Evolutionary conservation across 2,329 filamentous ascomycete genomes (phyloP).

Genomic region (Ceratocystis lukuohia): DNA sequence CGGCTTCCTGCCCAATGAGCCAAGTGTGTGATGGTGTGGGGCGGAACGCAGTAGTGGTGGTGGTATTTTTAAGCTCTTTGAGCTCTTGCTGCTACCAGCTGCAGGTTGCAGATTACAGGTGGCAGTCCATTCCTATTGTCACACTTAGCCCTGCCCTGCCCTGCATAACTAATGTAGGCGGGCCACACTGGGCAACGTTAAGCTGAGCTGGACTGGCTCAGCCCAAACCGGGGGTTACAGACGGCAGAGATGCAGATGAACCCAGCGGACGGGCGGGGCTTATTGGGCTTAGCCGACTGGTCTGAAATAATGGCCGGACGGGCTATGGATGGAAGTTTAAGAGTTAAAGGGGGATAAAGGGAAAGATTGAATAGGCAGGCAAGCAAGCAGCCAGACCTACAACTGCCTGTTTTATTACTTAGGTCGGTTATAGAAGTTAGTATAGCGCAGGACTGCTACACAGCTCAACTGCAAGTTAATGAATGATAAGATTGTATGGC

Average conservation of each 20-base stretch:
- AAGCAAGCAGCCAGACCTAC: neutral
- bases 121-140: neutral
- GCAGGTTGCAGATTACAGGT: conserved; percentile 3
- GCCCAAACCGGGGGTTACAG: neutral
- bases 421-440: neutral
- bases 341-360: neutral
- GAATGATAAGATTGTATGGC: conserved; percentile 2
- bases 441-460: neutral
- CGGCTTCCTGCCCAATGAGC: neutral
- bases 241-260: neutral
- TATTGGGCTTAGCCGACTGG: neutral
- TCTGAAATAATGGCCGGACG: neutral
- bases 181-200: neutral
- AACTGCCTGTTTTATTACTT: too few relatives aligned
- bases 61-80: neutral
- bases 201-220: neutral
- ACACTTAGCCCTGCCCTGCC: neutral
- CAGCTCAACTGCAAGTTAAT: neutral
- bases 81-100: neutral
- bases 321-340: neutral
- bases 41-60: neutral
- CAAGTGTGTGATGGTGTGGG: neutral
- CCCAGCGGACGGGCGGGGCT: neutral
- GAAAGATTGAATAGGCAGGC: neutral
- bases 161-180: neutral